Percentiles rank a stretch among this genome's conserved stretches.
phyloP scores from a whole-genome alignment of 345 rosid species.

The Salix arbutifolia region DNA sequence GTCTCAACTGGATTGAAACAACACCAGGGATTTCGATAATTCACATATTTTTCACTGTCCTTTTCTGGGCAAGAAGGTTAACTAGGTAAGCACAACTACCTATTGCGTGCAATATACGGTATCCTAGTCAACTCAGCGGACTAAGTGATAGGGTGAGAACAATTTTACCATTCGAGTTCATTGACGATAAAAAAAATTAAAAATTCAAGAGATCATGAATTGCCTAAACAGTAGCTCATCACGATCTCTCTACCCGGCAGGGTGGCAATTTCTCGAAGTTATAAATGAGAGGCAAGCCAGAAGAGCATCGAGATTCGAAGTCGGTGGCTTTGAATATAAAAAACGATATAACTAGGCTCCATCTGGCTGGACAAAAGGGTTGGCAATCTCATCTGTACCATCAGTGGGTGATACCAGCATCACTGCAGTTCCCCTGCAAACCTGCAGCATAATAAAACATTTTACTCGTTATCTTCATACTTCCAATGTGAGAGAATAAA shows the following conservation, averaged over 20 bases:
- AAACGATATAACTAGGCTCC: conserved; percentile 50
- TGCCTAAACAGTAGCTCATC: neutral
- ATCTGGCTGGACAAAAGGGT: conserved; percentile 85
- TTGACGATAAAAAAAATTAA: neutral
- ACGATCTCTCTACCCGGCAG: neutral
- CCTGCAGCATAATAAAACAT: conserved; percentile 38
- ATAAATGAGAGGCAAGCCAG: neutral
- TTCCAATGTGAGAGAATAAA: neutral
- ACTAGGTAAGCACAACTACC: neutral
- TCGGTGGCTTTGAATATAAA: neutral
- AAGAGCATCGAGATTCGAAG: neutral
- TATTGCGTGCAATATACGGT: neutral
- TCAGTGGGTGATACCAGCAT: conserved; percentile 98
- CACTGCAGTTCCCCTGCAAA: conserved; percentile 96
- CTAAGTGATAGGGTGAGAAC: neutral
- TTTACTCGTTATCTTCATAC: neutral
- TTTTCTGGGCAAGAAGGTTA: neutral
- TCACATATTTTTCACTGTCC: neutral
- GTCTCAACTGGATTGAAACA: neutral
- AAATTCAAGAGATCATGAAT: neutral
- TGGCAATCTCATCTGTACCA: conserved; percentile 96
- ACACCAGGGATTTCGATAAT: neutral
- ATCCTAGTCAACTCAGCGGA: neutral
- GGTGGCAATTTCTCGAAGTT: neutral
- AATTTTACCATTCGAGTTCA: neutral